These are phyloP conservation scores for Zygoascus ofunaensis DNA, from an alignment of 805 yeast genomes.

Conservation along the genomic window DNA sequence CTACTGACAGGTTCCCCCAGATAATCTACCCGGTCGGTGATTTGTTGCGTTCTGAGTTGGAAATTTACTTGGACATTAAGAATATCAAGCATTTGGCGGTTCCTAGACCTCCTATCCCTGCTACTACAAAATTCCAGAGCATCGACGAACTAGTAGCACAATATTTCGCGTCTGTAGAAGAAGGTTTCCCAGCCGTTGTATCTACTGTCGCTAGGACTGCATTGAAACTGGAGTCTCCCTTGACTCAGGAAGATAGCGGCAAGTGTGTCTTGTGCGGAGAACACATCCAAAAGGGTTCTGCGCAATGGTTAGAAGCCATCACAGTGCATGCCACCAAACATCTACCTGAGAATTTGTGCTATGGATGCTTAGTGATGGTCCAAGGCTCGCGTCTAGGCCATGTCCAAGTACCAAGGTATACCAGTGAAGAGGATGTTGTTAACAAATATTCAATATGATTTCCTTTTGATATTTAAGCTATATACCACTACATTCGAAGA, in stretches of 20 bases:
- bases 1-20: constrained; percentile 26
- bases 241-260: constrained; percentile 1
- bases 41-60: constrained; percentile 58
- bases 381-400: constrained; percentile 34
- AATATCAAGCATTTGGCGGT: constrained; percentile 32
- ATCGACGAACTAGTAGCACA: constrained; percentile 68
- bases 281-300: constrained; percentile 47
- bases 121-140: constrained; percentile 62
- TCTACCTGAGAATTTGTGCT: constrained; percentile 40
- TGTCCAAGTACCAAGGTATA: constrained; percentile 23
- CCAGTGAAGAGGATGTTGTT: constrained; percentile 33
- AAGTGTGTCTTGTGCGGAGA: constrained; percentile 47
- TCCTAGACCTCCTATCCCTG: constrained; percentile 22
- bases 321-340: constrained; percentile 37
- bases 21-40: constrained; percentile 69
- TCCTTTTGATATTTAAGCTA: no score
- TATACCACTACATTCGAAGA: no score
- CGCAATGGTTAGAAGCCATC: constrained; percentile 57
- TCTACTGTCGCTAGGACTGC: constrained; percentile 91
- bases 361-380: constrained; percentile 64
- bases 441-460: constrained; percentile 40
- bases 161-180: constrained; percentile 64
- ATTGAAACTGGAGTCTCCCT: constrained; percentile 42
- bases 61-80: constrained; percentile 41
- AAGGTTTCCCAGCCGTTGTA: constrained; percentile 77